Conservation (phyloP, 2,329 filamentous ascomycete species). For the Curvularia eragrostidis region DNA sequence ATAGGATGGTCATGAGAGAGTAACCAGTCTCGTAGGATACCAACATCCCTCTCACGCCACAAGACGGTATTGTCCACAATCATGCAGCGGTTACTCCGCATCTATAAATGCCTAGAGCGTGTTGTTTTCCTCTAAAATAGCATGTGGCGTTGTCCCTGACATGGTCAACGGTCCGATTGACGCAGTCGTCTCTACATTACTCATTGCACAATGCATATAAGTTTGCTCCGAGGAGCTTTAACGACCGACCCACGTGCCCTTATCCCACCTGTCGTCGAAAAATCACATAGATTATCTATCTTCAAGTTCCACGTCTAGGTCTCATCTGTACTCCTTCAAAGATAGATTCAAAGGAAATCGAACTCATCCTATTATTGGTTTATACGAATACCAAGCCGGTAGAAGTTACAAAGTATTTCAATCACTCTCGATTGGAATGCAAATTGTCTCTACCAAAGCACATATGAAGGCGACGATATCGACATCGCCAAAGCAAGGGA, state of each 20-base stretch:
- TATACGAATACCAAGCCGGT: not conserved
- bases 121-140: not conserved
- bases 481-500: not conserved
- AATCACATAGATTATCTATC: not conserved
- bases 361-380: not conserved
- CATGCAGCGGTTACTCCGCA: not conserved
- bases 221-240: not conserved
- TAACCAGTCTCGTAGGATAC: not conserved
- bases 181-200: not conserved
- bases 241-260: not conserved
- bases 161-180: not conserved
- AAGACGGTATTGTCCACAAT: not conserved
- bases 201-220: not conserved
- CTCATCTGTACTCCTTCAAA: not conserved
- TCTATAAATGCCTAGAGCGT: not conserved
- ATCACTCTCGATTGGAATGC: not conserved
- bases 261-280: not conserved
- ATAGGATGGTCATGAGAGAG: not conserved
- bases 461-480: not conserved
- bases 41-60: not conserved
- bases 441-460: not conserved
- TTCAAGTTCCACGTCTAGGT: not conserved
- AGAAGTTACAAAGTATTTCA: not conserved
- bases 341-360: not conserved
- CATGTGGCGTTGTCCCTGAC: not conserved